Base-by-base conservation (phyloP, 371 early-diverging fungal genomes). In the Umbelopsis sp. region DNA sequence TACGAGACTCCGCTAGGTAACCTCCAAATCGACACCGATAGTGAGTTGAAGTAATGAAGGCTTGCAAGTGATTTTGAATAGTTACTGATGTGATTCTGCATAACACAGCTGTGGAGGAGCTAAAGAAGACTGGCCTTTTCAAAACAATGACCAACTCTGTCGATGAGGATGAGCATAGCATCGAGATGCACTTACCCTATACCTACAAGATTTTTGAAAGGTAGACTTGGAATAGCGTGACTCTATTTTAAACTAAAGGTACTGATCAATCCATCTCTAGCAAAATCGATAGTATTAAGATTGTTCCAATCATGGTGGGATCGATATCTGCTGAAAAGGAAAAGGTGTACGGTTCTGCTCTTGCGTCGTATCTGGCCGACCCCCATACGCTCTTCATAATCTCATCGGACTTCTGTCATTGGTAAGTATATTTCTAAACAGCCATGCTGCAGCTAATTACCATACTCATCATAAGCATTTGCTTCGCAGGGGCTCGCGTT, bases 371-470 rank as follows among this genome's bases (percentile, higher is more conserved):
- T 71, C 79, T 97, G 14, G 69, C 75, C 2, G 82, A 91, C 57
- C 83, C 89, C 3, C 70, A 81, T 48, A 93, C 87, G 53, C 75
- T 96, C 14, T 96, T 97, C 79, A 86, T 97, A 44, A 83, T 98
- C 22, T 97, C 97, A 12, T 92, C 93, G 2, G 98, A 98, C 74
- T 98, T 98, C 74, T 97, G 98, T 78, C 98, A 98, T 72, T 98
- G 96, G 92, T 94, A 82, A 70, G 69, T 24, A 5, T n/a, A 0
- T 7, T 44, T 24, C 38, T 57, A 32, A 14, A 16, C 8, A 20
- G 48, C 4, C 16, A 48, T 67, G 11, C 66, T 11, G 46, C 51
- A 63, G 44, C 16, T 32, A 38, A 24, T 20, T 35, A 44, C 35
- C 32, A 14, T 14, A 6, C 22, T 63, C 2, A 62, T 38, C n/a